Base-by-base conservation (phyloP, 2,329 filamentous ascomycete genomes). In the Amauroascus niger region DNA sequence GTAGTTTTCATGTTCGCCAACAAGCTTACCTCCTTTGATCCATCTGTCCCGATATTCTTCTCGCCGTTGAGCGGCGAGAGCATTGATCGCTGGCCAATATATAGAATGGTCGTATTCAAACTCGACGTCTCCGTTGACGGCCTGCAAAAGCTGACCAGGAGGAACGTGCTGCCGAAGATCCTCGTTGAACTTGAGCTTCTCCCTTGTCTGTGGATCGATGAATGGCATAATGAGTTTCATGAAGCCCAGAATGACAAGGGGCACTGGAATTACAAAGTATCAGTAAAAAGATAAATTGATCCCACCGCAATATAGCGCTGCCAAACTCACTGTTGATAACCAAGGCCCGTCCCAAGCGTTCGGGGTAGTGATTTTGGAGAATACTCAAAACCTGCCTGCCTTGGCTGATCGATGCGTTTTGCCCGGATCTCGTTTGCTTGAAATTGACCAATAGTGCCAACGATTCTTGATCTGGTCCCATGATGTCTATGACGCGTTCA, bases 151-250 rank as follows among this genome's bases (percentile, higher is more conserved):
- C 68, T 97, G 91, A 63, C 84, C 77, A 6, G 82, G 71, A 4
- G 89, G 89, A 18, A 98, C 85, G 67, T 89, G 88, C 61, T 86
- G 76, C 61, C 78, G 79, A 75, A 95, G 83, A 66, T 94, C 86
- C 69, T 95, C 89, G 75, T 97, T 96, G 78, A 95, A 96, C 74
- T 93, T 94, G 74, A 98, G 83, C 77, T 98, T 98, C 65, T 93
- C 83, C 55, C 87, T 83, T 8, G 93, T 98, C 63, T 90, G 75
- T 6, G 93, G 93, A 70, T 98, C 93, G 72, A 98, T 95, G 72
- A 98, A 96, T 37, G 91, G 89, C 3, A 83, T 89, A 71, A 98
- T 90, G 63, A 96, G 75, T 72, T 95, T 96, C 79, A 97, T 95
- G 78, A 98, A 98, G 49, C 87, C 87, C 69, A 81, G 84, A 57